A percentile compares a stretch with the other conserved stretches of the same genome.
These are phyloP conservation scores for Alternaria angustiovoidea DNA, from an alignment of 2,329 filamentous ascomycete genomes.

Conservation along the genomic window DNA sequence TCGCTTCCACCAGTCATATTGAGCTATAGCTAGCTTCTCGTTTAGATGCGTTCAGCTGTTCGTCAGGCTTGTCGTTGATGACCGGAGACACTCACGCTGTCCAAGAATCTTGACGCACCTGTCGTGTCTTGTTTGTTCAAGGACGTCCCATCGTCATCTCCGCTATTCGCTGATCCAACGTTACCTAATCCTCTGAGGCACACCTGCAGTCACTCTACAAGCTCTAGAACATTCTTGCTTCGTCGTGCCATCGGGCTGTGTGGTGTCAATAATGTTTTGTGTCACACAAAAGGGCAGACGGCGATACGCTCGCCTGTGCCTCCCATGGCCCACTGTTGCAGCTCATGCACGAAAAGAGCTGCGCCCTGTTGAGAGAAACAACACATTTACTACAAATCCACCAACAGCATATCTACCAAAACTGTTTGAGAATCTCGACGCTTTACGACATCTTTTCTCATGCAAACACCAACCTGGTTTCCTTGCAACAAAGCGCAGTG, in stretches of 20 bases:
- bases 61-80: too few species aligned
- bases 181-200: not conserved
- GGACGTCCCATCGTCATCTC: not conserved
- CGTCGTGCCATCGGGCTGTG: not conserved
- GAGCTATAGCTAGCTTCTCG: not conserved
- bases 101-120: too few species aligned
- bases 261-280: slow-evolving; percentile 4
- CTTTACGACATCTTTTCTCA: not conserved
- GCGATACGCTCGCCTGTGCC: slow-evolving; percentile 24
- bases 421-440: not conserved
- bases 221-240: not conserved
- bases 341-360: slow-evolving; percentile 15
- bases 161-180: not conserved
- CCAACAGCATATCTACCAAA: not conserved
- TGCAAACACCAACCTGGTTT: not conserved
- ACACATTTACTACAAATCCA: slow-evolving; percentile 1
- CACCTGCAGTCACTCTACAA: not conserved
- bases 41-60: too few species aligned
- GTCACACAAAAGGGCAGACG: not conserved
- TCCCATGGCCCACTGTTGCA: slow-evolving; percentile 8
- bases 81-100: too few species aligned
- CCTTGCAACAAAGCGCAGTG: not conserved
- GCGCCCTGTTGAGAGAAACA: slow-evolving; percentile 14
- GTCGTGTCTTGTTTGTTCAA: not conserved
- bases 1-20: not conserved